Evolutionary conservation across 805 yeast species (phyloP).

Genomic region (Deakozyma indianensis): DNA sequence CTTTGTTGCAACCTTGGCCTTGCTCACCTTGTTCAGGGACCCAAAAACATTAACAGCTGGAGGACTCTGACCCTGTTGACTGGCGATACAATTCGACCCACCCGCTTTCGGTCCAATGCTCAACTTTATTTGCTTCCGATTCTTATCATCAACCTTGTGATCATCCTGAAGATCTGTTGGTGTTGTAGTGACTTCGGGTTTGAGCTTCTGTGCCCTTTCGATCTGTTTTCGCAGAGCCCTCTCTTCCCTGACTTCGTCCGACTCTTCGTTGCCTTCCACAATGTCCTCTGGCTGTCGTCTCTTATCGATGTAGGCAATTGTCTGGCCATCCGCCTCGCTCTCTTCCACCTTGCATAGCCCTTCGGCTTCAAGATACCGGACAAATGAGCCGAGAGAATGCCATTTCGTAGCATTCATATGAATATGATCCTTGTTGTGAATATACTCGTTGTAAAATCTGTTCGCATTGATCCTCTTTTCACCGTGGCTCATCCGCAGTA

Average conservation of each 20-base stretch:
- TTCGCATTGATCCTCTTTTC: constrained; percentile 69
- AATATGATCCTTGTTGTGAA: constrained; percentile 65
- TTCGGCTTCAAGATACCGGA: constrained; percentile 40
- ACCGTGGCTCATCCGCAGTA: constrained; percentile 60
- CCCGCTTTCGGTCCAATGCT: no score
- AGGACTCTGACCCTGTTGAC: no score
- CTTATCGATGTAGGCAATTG: constrained; percentile 40
- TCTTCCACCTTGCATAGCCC: constrained; percentile 41
- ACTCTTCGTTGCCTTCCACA: constrained; percentile 21
- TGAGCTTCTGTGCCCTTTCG: constrained; percentile 31
- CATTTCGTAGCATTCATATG: constrained; percentile 87
- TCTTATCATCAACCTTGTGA: no score
- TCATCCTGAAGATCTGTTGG: no score
- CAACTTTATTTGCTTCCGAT: no score
- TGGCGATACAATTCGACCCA: no score
- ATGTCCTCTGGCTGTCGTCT: constrained; percentile 23
- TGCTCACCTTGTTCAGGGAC: no score
- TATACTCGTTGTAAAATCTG: constrained; percentile 80
- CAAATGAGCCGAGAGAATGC: constrained; percentile 54
- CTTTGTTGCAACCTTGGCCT: no score
- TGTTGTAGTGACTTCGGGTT: no score
- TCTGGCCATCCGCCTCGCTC: constrained; percentile 25
- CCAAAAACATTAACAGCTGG: no score
- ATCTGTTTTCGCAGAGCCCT: constrained; percentile 40
- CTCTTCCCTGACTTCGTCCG: constrained; percentile 32